Percentiles rank a stretch among this genome's conserved stretches.
Conservation (phyloP, 257 asterid species). For the Solanum sejunctum region DNA sequence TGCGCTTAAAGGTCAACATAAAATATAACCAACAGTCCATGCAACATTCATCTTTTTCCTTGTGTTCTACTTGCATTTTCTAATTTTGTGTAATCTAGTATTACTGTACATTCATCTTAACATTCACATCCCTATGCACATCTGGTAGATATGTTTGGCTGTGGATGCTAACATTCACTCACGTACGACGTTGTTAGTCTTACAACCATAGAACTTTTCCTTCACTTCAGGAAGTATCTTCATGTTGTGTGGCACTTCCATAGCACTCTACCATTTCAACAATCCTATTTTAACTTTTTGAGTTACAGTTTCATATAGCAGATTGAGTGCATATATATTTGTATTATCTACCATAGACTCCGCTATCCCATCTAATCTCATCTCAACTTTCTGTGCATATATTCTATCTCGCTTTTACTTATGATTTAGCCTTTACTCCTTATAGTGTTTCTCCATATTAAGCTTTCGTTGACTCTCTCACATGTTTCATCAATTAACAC, state of each 20-base stretch:
- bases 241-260: too few species aligned
- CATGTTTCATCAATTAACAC: neutral
- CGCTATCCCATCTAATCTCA: neutral
- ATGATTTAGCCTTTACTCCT: neutral
- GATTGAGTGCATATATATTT: too few species aligned
- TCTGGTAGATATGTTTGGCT: neutral
- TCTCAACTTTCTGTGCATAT: neutral
- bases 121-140: neutral
- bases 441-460: neutral
- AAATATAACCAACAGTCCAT: too few species aligned
- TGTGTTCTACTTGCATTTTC: too few species aligned
- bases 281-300: neutral
- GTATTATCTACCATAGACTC: neutral
- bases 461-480: neutral
- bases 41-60: too few species aligned
- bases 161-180: neutral
- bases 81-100: too few species aligned
- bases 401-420: neutral
- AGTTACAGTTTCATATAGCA: neutral
- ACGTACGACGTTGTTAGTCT: neutral
- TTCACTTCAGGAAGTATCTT: too few species aligned
- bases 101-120: neutral
- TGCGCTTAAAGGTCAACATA: too few species aligned
- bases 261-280: too few species aligned
- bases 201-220: neutral